A percentile compares a stretch with the other conserved stretches of the same genome.
Conservation (phyloP, 257 asterid species). For the Ocimum tenuiflorum region DNA sequence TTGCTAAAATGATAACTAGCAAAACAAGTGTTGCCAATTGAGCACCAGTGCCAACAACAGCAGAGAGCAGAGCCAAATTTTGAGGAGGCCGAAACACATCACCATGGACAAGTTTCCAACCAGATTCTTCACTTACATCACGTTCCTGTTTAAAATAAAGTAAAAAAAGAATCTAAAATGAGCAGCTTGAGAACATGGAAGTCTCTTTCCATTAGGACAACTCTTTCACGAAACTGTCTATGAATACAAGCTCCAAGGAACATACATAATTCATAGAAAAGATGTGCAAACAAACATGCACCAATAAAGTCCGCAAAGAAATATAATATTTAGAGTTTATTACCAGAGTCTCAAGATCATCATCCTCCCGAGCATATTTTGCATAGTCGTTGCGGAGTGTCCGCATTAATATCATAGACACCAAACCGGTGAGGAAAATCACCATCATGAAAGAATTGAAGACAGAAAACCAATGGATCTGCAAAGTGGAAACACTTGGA, state of each 20-base stretch:
- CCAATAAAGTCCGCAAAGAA: not conserved
- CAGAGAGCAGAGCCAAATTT: slow-evolving; percentile 61
- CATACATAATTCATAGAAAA: not conserved
- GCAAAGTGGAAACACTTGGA: slow-evolving; percentile 27
- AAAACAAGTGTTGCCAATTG: slow-evolving; percentile 68
- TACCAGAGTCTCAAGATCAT: slow-evolving; percentile 96
- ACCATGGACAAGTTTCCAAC: slow-evolving; percentile 95
- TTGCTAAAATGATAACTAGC: slow-evolving; percentile 63
- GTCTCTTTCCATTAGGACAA: not conserved
- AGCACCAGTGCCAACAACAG: slow-evolving; percentile 91
- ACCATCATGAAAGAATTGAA: slow-evolving; percentile 99
- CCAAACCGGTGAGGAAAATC: slow-evolving; percentile 92
- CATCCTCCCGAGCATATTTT: slow-evolving; percentile 98
- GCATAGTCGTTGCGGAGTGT: slow-evolving; percentile 97
- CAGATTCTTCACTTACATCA: slow-evolving; percentile 77
- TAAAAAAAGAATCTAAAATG: not conserved
- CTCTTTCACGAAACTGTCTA: not conserved
- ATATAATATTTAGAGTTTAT: slow-evolving; percentile 6
- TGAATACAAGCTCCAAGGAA: not conserved
- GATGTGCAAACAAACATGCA: not conserved
- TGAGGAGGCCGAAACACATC: slow-evolving; percentile 82
- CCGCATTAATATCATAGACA: slow-evolving; percentile 95
- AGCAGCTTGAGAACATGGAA: not conserved
- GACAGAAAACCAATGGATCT: slow-evolving; percentile 98
- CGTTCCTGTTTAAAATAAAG: slow-evolving; percentile 59